Conservation (phyloP, 2,329 filamentous ascomycete species). For the Diaporthe citri region DNA sequence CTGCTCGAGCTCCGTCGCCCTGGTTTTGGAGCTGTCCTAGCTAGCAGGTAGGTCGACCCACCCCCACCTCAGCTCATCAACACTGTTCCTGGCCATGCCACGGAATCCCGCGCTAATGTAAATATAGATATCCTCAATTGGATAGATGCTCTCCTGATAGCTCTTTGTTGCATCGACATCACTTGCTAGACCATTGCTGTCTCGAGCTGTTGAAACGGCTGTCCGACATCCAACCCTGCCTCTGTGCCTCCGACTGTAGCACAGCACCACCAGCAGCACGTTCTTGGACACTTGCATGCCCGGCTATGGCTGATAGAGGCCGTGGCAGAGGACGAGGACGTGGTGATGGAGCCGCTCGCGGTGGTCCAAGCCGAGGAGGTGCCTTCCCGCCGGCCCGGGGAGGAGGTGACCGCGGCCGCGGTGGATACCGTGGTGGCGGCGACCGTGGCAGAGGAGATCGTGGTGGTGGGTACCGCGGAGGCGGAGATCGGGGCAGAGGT, state of each 20-base stretch:
- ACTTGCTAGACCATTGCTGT: not conserved
- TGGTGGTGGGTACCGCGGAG: not conserved
- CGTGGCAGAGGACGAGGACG: conserved; percentile 14
- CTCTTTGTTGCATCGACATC: not conserved
- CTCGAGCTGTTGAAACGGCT: not conserved
- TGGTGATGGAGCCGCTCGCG: not conserved
- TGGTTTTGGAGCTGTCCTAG: not conserved
- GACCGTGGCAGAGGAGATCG: conserved; percentile 24
- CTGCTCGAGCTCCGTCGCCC: not conserved
- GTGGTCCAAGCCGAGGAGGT: conserved; percentile 8
- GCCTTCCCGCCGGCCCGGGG: conserved; percentile 11
- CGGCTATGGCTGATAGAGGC: conserved; percentile 1
- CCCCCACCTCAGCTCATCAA: not conserved
- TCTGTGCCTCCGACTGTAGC: not conserved
- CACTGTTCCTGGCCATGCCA: not conserved
- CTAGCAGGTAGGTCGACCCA: not conserved
- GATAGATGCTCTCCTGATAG: not conserved
- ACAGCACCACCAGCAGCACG: not conserved
- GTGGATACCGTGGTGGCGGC: conserved; percentile 26
- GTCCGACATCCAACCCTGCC: not conserved
- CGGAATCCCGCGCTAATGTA: not conserved
- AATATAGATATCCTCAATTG: not conserved
- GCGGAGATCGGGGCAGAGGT: conserved; percentile 10
- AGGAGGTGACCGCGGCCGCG: conserved; percentile 20
- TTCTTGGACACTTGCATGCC: not conserved